Base-by-base conservation (phyloP, 176 grass and related monocot genomes). In the Otatea glauca region DNA sequence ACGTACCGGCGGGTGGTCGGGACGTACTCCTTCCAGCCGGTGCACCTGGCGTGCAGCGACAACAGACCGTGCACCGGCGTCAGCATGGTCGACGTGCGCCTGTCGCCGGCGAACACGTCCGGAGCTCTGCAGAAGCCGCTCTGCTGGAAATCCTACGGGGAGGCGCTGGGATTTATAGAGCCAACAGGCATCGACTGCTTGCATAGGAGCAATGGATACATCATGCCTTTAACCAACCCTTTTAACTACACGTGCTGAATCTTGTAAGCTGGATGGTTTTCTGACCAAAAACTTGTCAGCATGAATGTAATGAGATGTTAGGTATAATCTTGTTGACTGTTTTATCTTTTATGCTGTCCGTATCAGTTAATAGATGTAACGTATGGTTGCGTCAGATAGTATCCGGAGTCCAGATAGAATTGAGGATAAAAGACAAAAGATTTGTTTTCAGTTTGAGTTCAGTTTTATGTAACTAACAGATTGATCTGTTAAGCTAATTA, bases 11-110 rank as follows among this genome's bases (percentile, higher is more conserved):
- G 73, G 62, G 88, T 96, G 62, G 74, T 72, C 7, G 88, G 91
- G 56, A 96, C 91, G 17, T 96, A 92, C 59, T 73, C 72, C 24
- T 92, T 85, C 86, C 86, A 87, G 48, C 93, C 93, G 23, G 68
- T 80, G 72, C 83, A 82, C 65, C 82, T 93, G 44, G 94, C 94
- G 27, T 96, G 91, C 86, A 96, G 93, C 67, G 91, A 95, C 70
- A 86, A 86, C 70, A 48, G 56, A 34, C 93, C 93, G 37, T 96
- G 88, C 71, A 91, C 86, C 4, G 81, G 89, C 23, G 84, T 96
- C 58, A 84, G 24, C 61, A 63, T 96, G 44, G 69, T 14, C 20
- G 76, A 96, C 44, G 89, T 96, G 64, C 64, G 68, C 59, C 76
- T 93, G 45, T 44, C 65, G 34, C 94, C 84, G 10, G 72, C 41